Evolutionary conservation across 2,329 filamentous ascomycete genomes (phyloP).

Genomic region (Penicillium expansum): DNA sequence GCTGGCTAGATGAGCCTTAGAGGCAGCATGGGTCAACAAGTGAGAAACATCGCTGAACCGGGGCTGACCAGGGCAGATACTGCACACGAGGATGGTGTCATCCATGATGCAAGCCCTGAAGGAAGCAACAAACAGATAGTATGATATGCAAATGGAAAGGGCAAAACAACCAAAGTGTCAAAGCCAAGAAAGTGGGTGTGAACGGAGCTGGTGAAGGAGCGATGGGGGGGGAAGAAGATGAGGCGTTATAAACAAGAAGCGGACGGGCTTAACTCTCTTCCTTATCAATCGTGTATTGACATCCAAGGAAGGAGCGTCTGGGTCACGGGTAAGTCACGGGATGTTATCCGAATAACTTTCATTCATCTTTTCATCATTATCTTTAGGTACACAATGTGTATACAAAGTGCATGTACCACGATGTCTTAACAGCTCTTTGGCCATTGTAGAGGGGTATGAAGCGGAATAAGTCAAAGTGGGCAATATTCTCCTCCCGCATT

Average conservation of each 20-base stretch:
- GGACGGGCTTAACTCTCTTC: not conserved
- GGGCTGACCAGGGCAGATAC: conserved; percentile 75
- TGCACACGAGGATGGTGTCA: conserved; percentile 70
- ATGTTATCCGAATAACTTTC: not conserved
- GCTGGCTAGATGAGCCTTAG: conserved; percentile 85
- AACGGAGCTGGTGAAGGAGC: conserved; percentile 21
- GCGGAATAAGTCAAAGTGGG: conserved; percentile 42
- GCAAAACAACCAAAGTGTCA: conserved; percentile 23
- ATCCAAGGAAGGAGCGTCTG: not conserved
- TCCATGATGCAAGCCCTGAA: conserved; percentile 30
- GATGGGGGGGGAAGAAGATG: conserved; percentile 5
- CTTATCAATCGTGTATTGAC: not conserved
- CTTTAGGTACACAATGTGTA: conserved; percentile 14
- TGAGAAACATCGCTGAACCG: conserved; percentile 88
- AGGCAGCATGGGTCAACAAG: conserved; percentile 85
- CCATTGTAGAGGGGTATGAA: conserved; percentile 38
- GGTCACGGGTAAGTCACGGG: not conserved
- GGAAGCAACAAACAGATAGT: conserved; percentile 1
- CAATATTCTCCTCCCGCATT: conserved; percentile 64
- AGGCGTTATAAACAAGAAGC: not conserved
- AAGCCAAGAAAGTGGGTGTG: conserved; percentile 7
- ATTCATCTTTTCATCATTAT: not conserved
- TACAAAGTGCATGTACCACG: conserved; percentile 36
- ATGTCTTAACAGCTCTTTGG: conserved; percentile 42
- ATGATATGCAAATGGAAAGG: conserved; percentile 20